Conservation (phyloP, 2,329 filamentous ascomycete species). For the Colletotrichum godetiae region DNA sequence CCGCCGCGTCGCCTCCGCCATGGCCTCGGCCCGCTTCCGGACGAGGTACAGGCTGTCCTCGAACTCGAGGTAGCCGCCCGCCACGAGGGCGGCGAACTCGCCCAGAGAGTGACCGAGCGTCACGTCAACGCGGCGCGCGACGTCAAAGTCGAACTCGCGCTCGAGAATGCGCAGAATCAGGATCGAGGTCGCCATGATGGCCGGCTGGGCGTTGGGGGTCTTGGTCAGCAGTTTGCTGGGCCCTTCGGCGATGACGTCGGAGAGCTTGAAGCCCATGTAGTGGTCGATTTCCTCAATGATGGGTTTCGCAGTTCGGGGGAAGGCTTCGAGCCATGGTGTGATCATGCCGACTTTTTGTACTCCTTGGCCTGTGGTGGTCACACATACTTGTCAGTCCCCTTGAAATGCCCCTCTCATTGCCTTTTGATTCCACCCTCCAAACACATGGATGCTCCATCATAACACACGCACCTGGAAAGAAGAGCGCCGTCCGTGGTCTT, state of each 20-base stretch:
- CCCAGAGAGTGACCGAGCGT: slow-evolving; percentile 91
- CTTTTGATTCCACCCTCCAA: not conserved
- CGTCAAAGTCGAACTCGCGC: slow-evolving; percentile 82
- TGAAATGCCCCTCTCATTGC: not conserved
- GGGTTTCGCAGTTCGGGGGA: slow-evolving; percentile 80
- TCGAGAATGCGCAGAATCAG: slow-evolving; percentile 90
- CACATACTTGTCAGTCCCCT: not conserved
- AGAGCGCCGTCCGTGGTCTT: slow-evolving; percentile 66
- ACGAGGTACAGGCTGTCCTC: slow-evolving; percentile 83
- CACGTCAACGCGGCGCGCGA: slow-evolving; percentile 78
- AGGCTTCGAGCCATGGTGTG: slow-evolving; percentile 85
- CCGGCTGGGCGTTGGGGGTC: slow-evolving; percentile 91
- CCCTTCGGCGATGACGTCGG: slow-evolving; percentile 81
- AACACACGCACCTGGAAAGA: slow-evolving; percentile 65
- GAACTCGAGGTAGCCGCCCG: slow-evolving; percentile 83
- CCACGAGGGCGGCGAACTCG: slow-evolving; percentile 91
- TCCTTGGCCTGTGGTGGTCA: slow-evolving; percentile 74
- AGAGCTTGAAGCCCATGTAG: slow-evolving; percentile 79
- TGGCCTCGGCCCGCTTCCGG: slow-evolving; percentile 80
- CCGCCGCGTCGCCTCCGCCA: slow-evolving; percentile 79
- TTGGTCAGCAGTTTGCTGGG: slow-evolving; percentile 81
- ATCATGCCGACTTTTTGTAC: slow-evolving; percentile 92
- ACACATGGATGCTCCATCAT: too few relatives aligned
- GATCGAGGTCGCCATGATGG: slow-evolving; percentile 95
- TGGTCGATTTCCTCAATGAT: slow-evolving; percentile 89